Evolutionary conservation across 1,284 basidiomycete genomes (phyloP).

Genomic region (Boletus semigastroideus): DNA sequence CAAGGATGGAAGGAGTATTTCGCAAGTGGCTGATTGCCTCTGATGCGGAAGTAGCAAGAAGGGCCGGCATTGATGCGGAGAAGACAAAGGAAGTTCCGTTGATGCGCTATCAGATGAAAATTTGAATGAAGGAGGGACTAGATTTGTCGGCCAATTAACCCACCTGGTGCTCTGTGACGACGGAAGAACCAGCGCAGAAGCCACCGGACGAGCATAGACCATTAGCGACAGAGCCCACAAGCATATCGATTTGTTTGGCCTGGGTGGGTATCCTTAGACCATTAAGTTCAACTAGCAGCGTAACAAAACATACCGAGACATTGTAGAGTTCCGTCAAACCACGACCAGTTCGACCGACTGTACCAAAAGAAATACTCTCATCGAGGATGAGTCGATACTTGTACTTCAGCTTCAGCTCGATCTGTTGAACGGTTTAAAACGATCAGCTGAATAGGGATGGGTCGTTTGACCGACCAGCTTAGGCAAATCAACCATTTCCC

Average conservation of each 20-base stretch:
- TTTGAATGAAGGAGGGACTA: not conserved
- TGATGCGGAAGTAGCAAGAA: slow-evolving; percentile 86
- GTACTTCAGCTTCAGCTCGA: slow-evolving; percentile 93
- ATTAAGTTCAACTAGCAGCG: not conserved
- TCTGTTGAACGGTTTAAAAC: slow-evolving; percentile 44
- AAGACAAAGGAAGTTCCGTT: slow-evolving; percentile 96
- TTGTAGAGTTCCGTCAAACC: slow-evolving; percentile 94
- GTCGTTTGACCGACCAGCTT: slow-evolving; percentile 66
- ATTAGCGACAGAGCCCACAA: slow-evolving; percentile 85
- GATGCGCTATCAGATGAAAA: slow-evolving; percentile 67
- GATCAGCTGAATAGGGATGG: not conserved
- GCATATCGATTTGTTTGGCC: slow-evolving; percentile 78
- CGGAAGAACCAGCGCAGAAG: slow-evolving; percentile 89
- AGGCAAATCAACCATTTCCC: slow-evolving; percentile 87
- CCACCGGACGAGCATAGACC: slow-evolving; percentile 87
- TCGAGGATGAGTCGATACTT: slow-evolving; percentile 96
- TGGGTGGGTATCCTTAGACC: slow-evolving; percentile 24
- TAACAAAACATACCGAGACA: slow-evolving; percentile 66
- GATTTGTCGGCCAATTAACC: slow-evolving; percentile 1
- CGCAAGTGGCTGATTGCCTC: slow-evolving; percentile 81
- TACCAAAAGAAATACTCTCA: slow-evolving; percentile 92
- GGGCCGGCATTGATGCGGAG: slow-evolving; percentile 91
- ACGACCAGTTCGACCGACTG: slow-evolving; percentile 89
- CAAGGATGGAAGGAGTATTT: slow-evolving; percentile 72
- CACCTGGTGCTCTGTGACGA: slow-evolving; percentile 89